Evolutionary conservation across 306 rosid genomes (phyloP).

Genomic region (Glycyrrhiza uralensis): DNA sequence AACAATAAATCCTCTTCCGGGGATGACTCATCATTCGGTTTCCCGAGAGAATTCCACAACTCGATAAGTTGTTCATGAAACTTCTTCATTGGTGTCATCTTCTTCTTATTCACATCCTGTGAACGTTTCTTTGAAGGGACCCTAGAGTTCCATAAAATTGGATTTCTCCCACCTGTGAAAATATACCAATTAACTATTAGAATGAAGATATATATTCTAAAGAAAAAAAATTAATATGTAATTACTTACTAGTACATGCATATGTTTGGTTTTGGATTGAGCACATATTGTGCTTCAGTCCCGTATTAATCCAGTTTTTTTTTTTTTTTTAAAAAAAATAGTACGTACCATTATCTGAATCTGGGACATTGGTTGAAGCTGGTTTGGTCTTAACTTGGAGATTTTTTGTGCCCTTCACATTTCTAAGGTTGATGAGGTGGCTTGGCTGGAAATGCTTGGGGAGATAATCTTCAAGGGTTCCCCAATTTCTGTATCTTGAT

Average conservation of each 20-base stretch:
- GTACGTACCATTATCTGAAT: not conserved
- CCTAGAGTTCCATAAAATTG: not conserved
- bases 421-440: not conserved
- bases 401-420: too few species aligned
- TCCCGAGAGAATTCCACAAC: not conserved
- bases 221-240: too few species aligned
- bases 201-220: not conserved
- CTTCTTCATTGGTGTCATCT: not conserved
- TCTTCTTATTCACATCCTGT: not conserved
- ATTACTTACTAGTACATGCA: too few species aligned
- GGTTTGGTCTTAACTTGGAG: too few species aligned
- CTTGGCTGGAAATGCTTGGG: not conserved
- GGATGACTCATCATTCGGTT: not conserved
- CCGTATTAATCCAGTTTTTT: too few species aligned
- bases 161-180: not conserved
- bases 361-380: not conserved
- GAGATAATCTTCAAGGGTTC: not conserved
- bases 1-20: not conserved
- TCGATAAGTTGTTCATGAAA: not conserved
- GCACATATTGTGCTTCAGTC: too few species aligned
- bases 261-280: too few species aligned
- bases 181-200: not conserved
- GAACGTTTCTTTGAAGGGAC: constrained; percentile 15
- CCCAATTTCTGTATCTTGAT: not conserved
- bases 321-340: too few species aligned